Base-by-base conservation (phyloP, 208 protist species). In the Trypanosoma rangeli region DNA sequence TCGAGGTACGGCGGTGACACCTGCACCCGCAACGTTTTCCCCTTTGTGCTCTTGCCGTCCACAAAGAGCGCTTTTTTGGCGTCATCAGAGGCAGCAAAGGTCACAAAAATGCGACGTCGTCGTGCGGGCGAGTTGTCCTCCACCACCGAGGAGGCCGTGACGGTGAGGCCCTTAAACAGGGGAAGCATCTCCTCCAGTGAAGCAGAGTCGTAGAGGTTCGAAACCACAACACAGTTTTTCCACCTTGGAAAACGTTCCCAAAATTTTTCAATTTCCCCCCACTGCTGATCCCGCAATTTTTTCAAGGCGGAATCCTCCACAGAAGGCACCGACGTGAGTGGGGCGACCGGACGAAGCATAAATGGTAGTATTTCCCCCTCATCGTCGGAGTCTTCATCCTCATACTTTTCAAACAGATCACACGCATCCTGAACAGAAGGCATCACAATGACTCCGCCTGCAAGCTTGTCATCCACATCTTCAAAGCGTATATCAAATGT, bases 321-420 rank as follows among this genome's bases (percentile, higher is more conserved):
- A 53, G 69, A 87, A 15, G 90, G 90, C 26, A 95, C 87, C 16
- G 76, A 69, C 2, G 89, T 78, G 0, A 92, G 78, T 29, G 86
- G 87, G 9, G 76, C 53, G 16, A 95, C 84, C 26, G 90, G 90
- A 5, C 90, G 90, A 50, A 95, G 78, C 57, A 86, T 76, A 69
- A 95, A 95, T 1, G 83, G 85, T n/a, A 95, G 71, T 10, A 91
- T 44, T 53, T 89, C 87, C 26, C 85, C 83, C 46, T 95, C 86
- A 72, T 95, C 90, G 70, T 95, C 90, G 10, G 83, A 89, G 73
- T 95, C 90, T 62, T 95, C 90, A 66, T 95, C 90, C 60, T 95
- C 90, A 74, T 95, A 95, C 70, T 81, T 85, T 64, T 95, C 90
- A 50, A 95, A 80, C 10, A 95, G 35, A 73, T 95, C 90, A 69